phyloP scores from a whole-genome alignment of 768 basidiomycete species.

The Psilocybe azurescens region DNA sequence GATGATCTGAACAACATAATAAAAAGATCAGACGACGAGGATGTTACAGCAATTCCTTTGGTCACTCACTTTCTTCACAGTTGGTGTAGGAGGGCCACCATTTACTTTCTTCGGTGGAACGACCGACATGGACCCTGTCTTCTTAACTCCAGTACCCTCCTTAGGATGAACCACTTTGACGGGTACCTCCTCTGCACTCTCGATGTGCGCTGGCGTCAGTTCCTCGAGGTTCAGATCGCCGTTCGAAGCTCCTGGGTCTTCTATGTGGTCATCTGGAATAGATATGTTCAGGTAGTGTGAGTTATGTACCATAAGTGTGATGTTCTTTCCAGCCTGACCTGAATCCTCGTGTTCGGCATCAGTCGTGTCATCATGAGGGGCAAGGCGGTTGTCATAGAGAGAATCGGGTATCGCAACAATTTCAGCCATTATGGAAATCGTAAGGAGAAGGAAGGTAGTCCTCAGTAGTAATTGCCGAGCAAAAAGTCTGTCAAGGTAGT shows the following conservation, averaged over 20 bases:
- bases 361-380: constrained; percentile 20
- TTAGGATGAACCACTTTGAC: constrained; percentile 29
- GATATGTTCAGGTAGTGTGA: constrained; percentile 20
- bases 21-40: constrained; percentile 9
- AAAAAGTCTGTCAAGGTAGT: constrained; percentile 2
- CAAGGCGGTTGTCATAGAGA: constrained; percentile 19
- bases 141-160: constrained; percentile 36
- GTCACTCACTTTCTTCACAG: constrained; percentile 68
- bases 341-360: constrained; percentile 29
- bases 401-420: constrained; percentile 23
- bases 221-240: constrained; percentile 22
- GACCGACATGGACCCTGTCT: constrained; percentile 40
- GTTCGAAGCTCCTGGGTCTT: constrained; percentile 21
- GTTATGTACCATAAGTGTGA: constrained; percentile 4
- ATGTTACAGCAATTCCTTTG: constrained; percentile 5
- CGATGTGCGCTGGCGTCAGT: constrained; percentile 16
- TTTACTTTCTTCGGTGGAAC: constrained; percentile 51
- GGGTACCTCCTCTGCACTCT: constrained; percentile 14
- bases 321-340: constrained; percentile 23
- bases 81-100: constrained; percentile 54
- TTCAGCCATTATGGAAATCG: constrained; percentile 32
- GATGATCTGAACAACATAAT: constrained; percentile 52
- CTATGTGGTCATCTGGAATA: constrained; percentile 23
- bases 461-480: constrained; percentile 8
- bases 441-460: constrained; percentile 13